These are phyloP conservation scores for Pyrenopolyporus hunteri DNA, from an alignment of 495 filamentous ascomycete species.

Conservation along the genomic window DNA sequence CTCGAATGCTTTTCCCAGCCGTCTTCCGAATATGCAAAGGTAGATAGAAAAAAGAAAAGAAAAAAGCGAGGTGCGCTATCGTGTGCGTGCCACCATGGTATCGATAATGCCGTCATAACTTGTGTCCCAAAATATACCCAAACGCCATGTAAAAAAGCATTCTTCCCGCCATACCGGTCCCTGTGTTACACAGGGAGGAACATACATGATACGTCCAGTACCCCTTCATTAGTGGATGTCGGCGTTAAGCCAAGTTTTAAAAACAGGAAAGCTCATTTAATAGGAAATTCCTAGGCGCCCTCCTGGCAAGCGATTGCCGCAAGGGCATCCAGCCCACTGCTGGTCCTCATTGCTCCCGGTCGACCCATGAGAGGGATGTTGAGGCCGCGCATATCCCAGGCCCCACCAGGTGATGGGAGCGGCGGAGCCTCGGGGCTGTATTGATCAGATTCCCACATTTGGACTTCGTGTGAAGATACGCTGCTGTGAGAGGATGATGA, in stretches of 20 bases:
- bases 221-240: slow-evolving; percentile 27
- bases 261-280: slow-evolving; percentile 3
- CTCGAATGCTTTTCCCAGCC: slow-evolving; percentile 34
- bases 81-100: slow-evolving; percentile 45
- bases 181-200: slow-evolving; percentile 15
- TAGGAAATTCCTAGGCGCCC: slow-evolving; percentile 34
- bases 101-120: slow-evolving; percentile 33
- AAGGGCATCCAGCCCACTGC: slow-evolving; percentile 50
- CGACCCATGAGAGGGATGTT: slow-evolving; percentile 47
- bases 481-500: slow-evolving; percentile 36
- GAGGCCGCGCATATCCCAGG: slow-evolving; percentile 54
- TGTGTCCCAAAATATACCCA: slow-evolving; percentile 27
- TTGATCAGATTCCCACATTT: slow-evolving; percentile 42
- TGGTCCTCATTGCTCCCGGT: slow-evolving; percentile 41
- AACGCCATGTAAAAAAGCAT: slow-evolving; percentile 34
- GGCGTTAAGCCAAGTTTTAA: slow-evolving; percentile 5
- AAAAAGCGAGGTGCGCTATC: slow-evolving; percentile 41
- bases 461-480: slow-evolving; percentile 34
- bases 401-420: slow-evolving; percentile 43
- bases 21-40: slow-evolving; percentile 35
- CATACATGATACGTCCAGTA: slow-evolving; percentile 16
- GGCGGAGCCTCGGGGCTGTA: slow-evolving; percentile 30
- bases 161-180: slow-evolving; percentile 17
- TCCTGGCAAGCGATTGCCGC: slow-evolving; percentile 51
- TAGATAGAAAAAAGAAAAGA: too few species aligned